Percentiles rank a stretch among this genome's conserved stretches.
These are phyloP conservation scores for Borovskyia barvae DNA, from an alignment of 208 protist species.

Conservation along the genomic window DNA sequence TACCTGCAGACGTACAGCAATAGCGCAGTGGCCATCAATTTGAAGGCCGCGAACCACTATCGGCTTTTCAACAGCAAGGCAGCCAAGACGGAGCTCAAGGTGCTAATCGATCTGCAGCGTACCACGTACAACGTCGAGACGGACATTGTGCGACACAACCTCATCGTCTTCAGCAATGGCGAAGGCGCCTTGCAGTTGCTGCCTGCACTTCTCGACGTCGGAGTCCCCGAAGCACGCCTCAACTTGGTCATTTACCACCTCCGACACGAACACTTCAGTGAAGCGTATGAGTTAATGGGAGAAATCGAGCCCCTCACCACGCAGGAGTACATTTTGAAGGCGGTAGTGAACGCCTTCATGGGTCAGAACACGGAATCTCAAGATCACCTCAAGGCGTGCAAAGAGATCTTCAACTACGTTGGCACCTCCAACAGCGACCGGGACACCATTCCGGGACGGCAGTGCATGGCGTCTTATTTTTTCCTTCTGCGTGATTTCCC, in stretches of 20 bases:
- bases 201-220: conserved; percentile 89
- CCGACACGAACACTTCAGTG: conserved; percentile 91
- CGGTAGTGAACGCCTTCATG: conserved; percentile 90
- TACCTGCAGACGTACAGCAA: conserved; percentile 92
- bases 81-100: conserved; percentile 91
- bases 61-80: conserved; percentile 93
- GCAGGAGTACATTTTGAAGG: conserved; percentile 96
- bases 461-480: conserved; percentile 97
- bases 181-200: conserved; percentile 95
- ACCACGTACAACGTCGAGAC: conserved; percentile 90
- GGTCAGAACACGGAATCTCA: conserved; percentile 89
- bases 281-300: conserved; percentile 95
- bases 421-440: conserved; percentile 93
- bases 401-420: conserved; percentile 96
- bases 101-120: conserved; percentile 87
- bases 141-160: conserved; percentile 96
- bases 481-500: conserved; percentile 95
- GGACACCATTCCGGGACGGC: conserved; percentile 96
- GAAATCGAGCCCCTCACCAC: conserved; percentile 91
- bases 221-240: conserved; percentile 94
- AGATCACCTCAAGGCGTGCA: conserved; percentile 92
- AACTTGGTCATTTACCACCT: conserved; percentile 97
- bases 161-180: conserved; percentile 96
- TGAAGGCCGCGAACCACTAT: conserved; percentile 97
- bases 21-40: conserved; percentile 94